These are phyloP conservation scores for Tetracladium marchalianum DNA, from an alignment of 495 filamentous ascomycete species.

Conservation along the genomic window DNA sequence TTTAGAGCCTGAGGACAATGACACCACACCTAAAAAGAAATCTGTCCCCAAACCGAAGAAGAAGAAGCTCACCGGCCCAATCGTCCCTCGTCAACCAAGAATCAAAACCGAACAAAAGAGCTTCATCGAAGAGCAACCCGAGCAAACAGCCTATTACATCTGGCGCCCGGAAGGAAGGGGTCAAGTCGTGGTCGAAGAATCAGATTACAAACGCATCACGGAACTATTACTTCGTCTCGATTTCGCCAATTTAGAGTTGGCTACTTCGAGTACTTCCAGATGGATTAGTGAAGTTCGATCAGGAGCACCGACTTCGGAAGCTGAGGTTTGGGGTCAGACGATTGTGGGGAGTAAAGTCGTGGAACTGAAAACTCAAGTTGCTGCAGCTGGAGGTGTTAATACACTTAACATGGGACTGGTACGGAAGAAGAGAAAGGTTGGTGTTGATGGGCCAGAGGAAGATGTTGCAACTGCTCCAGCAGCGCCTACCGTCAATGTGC, in stretches of 20 bases:
- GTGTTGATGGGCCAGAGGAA: constrained; percentile 5
- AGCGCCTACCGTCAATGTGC: constrained; percentile 31
- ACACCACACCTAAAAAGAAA: neutral
- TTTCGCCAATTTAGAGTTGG: constrained; percentile 64
- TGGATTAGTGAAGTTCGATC: constrained; percentile 53
- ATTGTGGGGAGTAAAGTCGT: constrained; percentile 15
- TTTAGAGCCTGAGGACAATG: neutral
- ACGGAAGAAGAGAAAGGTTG: constrained; percentile 24
- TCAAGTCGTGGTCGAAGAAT: constrained; percentile 56
- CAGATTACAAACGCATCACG: constrained; percentile 65
- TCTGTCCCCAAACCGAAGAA: constrained; percentile 14
- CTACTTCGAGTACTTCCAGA: constrained; percentile 54
- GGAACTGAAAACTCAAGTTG: constrained; percentile 4
- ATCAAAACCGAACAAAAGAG: constrained; percentile 43
- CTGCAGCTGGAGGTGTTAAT: constrained; percentile 17
- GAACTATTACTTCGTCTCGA: constrained; percentile 77
- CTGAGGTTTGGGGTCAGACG: constrained; percentile 16
- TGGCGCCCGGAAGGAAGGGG: constrained; percentile 64
- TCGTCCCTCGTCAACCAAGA: constrained; percentile 41
- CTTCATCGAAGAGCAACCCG: constrained; percentile 27
- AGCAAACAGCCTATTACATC: constrained; percentile 48
- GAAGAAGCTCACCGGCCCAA: constrained; percentile 39
- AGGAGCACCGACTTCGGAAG: constrained; percentile 37
- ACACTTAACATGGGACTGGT: constrained; percentile 21
- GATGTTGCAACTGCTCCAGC: neutral